phyloP scores from a whole-genome alignment of 805 yeast genomes.

The Komagataella phaffii region DNA sequence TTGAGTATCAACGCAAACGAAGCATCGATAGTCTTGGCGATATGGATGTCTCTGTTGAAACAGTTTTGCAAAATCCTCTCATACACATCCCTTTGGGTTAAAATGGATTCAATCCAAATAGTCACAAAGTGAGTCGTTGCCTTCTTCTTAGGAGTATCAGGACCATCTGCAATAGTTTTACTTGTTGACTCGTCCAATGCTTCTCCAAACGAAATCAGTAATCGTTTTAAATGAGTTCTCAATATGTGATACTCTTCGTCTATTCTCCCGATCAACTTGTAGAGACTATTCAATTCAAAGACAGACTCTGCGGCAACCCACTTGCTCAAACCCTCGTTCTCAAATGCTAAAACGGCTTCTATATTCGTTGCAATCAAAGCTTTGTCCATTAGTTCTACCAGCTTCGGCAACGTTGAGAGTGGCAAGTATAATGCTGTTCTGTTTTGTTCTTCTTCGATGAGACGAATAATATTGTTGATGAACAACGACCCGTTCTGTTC shows the following conservation, averaged over 20 bases:
- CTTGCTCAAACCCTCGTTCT: constrained; percentile 39
- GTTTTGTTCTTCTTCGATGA: constrained; percentile 50
- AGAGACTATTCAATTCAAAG: constrained; percentile 31
- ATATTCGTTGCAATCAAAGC: constrained; percentile 44
- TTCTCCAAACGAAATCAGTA: constrained; percentile 33
- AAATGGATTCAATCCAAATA: constrained; percentile 51
- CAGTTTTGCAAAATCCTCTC: constrained; percentile 31
- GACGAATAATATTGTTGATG: constrained; percentile 32
- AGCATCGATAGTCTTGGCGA: constrained; percentile 42
- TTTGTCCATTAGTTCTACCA: constrained; percentile 42
- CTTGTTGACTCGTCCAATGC: constrained; percentile 13
- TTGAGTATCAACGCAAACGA: constrained; percentile 55
- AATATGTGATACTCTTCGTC: constrained; percentile 38
- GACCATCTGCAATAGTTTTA: constrained; percentile 6
- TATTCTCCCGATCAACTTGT: constrained; percentile 36
- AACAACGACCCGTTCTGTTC: constrained; percentile 38
- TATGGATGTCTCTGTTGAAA: constrained; percentile 31
- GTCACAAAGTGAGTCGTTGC: constrained; percentile 40
- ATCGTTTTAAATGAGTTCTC: constrained; percentile 29
- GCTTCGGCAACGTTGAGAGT: constrained; percentile 34
- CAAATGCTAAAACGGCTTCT: constrained; percentile 36
- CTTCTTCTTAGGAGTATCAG: constrained; percentile 15
- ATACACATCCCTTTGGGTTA: constrained; percentile 37
- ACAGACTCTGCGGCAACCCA: constrained; percentile 39
- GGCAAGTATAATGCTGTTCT: constrained; percentile 44